Conservation (phyloP, 345 rosid species). For the Populus pruinosa region DNA sequence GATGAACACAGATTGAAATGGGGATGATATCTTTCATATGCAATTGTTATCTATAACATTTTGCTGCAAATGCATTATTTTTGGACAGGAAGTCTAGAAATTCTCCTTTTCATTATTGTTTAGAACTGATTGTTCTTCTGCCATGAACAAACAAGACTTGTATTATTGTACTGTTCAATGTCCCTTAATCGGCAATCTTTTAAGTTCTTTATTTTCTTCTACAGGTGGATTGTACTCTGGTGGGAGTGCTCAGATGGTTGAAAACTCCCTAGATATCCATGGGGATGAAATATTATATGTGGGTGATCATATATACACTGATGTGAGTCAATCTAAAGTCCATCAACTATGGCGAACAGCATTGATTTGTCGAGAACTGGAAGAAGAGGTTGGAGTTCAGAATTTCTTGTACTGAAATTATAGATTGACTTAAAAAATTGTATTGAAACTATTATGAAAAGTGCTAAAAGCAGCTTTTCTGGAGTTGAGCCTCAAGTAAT, state of each 20-base stretch:
- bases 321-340: slow-evolving; percentile 90
- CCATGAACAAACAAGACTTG: not conserved
- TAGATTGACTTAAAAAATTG: not conserved
- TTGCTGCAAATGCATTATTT: not conserved
- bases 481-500: not conserved
- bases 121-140: not conserved
- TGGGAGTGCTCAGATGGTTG: slow-evolving; percentile 96
- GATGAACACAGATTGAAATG: too few relatives aligned
- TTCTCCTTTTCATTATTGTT: not conserved
- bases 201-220: slow-evolving; percentile 14
- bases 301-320: slow-evolving; percentile 96
- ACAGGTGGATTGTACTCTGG: slow-evolving; percentile 88
- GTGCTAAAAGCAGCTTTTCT: not conserved
- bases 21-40: too few relatives aligned
- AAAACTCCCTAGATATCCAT: slow-evolving; percentile 74
- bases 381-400: slow-evolving; percentile 63
- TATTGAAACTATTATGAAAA: not conserved
- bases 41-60: not conserved
- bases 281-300: slow-evolving; percentile 97
- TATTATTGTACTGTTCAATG: not conserved
- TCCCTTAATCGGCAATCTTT: not conserved
- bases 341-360: slow-evolving; percentile 96
- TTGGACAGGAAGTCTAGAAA: not conserved
- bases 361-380: slow-evolving; percentile 85
- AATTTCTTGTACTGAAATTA: not conserved